These are phyloP conservation scores for Pseudocercospora musae DNA, from an alignment of 2,329 filamentous ascomycete genomes.

Conservation along the genomic window DNA sequence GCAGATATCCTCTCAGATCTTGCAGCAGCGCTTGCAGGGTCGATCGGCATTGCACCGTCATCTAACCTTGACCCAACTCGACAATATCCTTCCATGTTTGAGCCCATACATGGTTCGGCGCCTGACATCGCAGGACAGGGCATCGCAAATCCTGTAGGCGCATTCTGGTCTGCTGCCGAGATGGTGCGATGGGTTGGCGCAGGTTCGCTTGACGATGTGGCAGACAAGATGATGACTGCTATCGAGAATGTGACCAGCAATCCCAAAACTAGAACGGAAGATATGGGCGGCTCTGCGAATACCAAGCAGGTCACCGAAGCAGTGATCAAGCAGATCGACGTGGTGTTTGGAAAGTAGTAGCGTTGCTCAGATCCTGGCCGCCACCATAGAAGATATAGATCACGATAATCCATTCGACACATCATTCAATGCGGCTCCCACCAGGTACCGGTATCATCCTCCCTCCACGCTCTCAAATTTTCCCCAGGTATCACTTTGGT, in stretches of 20 bases:
- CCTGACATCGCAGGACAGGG: constrained; percentile 61
- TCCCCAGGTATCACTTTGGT: constrained; percentile 42
- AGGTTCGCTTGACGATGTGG: constrained; percentile 49
- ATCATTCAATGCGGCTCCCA: constrained; percentile 13
- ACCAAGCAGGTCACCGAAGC: constrained; percentile 60
- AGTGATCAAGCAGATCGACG: constrained; percentile 52
- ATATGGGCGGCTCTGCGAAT: constrained; percentile 57
- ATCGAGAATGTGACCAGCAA: constrained; percentile 59
- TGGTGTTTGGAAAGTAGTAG: constrained; percentile 35
- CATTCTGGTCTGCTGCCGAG: constrained; percentile 68
- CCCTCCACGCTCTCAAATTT: constrained; percentile 18
- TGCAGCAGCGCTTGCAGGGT: constrained; percentile 66
- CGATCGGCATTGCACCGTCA: constrained; percentile 69
- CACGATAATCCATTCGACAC: neutral
- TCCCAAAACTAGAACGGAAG: constrained; percentile 52
- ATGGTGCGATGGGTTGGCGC: constrained; percentile 63
- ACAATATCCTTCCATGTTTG: constrained; percentile 59
- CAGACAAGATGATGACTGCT: constrained; percentile 55
- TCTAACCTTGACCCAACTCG: constrained; percentile 65
- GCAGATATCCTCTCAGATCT: constrained; percentile 59
- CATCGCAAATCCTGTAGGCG: constrained; percentile 61
- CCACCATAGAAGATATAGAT: neutral
- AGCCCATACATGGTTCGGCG: constrained; percentile 51
- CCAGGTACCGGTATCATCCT: neutral
- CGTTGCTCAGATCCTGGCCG: neutral